phyloP scores from a whole-genome alignment of 1,284 basidiomycete species.

The Moesziomyces sp. region DNA sequence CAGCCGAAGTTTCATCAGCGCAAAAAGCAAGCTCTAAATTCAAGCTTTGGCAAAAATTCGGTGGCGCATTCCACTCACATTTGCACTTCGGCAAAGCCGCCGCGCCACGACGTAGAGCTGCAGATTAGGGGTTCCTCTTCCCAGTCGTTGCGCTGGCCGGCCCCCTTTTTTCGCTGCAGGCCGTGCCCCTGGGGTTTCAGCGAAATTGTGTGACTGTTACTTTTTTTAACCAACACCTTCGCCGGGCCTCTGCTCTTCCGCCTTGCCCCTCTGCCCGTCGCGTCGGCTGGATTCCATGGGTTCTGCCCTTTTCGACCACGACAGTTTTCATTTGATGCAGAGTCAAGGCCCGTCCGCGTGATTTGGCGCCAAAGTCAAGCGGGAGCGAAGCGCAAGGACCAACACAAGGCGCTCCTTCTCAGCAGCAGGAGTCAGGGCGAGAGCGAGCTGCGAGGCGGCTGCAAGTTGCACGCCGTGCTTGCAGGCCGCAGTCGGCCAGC shows the following conservation, averaged over 20 bases:
- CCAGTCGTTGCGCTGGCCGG: background rate
- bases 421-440: background rate
- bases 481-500: constrained; percentile 2
- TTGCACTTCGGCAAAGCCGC: background rate
- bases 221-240: background rate
- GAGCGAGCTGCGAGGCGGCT: constrained; percentile 11
- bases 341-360: background rate
- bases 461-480: constrained; percentile 4
- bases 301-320: background rate
- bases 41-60: no score
- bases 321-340: background rate
- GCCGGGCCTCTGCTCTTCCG: no score
- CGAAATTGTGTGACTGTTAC: background rate
- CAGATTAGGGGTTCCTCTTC: background rate
- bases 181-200: background rate
- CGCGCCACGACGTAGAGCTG: background rate
- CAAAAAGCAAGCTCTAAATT: no score
- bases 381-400: no score
- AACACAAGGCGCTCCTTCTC: no score
- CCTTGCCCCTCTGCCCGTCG: background rate
- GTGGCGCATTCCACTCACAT: background rate
- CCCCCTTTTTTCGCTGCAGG: background rate
- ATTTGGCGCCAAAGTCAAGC: background rate
- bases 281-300: background rate
- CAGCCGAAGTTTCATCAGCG: background rate